Evolutionary conservation across 108 stramenopile species (phyloP).

Genomic region (Skeletonema tropicum): DNA sequence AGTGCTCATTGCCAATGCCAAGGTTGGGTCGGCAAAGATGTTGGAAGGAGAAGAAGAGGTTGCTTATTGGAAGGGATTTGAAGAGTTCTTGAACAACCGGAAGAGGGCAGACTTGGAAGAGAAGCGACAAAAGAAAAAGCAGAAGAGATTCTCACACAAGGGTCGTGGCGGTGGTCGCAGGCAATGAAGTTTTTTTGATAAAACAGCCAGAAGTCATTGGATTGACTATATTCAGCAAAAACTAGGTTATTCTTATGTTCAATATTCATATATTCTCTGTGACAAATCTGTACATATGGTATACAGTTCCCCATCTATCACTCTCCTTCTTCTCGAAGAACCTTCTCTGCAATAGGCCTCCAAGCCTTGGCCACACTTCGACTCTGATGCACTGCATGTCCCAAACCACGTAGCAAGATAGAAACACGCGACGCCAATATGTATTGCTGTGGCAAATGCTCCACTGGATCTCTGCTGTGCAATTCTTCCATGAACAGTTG

Average conservation of each 20-base stretch:
- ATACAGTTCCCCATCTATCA: conserved; percentile 4
- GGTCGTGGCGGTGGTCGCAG: conserved; percentile 4
- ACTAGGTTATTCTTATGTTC: background rate
- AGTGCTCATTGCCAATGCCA: conserved; percentile 60
- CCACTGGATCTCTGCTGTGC: conserved; percentile 69
- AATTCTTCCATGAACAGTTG: conserved; percentile 85
- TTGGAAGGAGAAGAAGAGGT: conserved; percentile 87
- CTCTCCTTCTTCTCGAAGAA: conserved; percentile 57
- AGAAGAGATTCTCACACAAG: conserved; percentile 13
- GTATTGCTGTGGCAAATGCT: conserved; percentile 66
- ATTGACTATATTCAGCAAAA: background rate
- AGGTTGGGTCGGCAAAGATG: conserved; percentile 65
- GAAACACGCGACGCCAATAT: conserved; percentile 71
- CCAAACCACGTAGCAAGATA: conserved; percentile 76
- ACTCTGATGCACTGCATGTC: conserved; percentile 77
- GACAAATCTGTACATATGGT: background rate
- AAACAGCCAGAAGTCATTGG: background rate
- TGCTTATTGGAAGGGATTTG: conserved; percentile 81
- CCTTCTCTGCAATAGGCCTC: conserved; percentile 78
- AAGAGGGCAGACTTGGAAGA: conserved; percentile 64
- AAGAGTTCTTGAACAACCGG: conserved; percentile 75
- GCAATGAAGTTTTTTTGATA: background rate
- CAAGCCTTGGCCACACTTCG: conserved; percentile 70
- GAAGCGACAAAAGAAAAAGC: conserved; percentile 38
- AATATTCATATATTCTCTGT: background rate